Evolutionary conservation across 768 basidiomycete species (phyloP).

Genomic region (Termitomyces titanicus): DNA sequence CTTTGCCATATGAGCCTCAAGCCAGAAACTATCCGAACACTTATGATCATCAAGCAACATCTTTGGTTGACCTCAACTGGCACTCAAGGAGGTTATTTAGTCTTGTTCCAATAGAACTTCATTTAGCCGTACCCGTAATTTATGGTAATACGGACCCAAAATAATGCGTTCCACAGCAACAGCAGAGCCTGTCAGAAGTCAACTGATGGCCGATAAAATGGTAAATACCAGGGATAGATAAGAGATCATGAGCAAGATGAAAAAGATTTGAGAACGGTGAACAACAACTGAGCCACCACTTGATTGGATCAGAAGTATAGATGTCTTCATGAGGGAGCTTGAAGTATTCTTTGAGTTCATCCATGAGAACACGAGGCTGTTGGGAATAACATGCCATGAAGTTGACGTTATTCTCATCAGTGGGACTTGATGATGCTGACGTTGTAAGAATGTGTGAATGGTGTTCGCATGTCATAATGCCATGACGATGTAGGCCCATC

Average conservation of each 20-base stretch:
- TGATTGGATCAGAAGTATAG: constrained; percentile 22
- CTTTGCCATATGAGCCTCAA: too few relatives aligned
- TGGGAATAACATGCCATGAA: background rate
- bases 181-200: constrained; percentile 16
- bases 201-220: background rate
- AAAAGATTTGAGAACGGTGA: constrained; percentile 18
- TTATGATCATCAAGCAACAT: too few relatives aligned
- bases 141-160: too few relatives aligned
- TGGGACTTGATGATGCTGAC: constrained; percentile 18
- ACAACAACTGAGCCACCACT: background rate
- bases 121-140: constrained; percentile 19
- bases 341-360: constrained; percentile 23
- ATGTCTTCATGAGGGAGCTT: constrained; percentile 23
- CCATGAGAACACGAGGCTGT: background rate
- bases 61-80: too few relatives aligned
- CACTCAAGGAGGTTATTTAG: constrained; percentile 4
- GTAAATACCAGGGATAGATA: constrained; percentile 19
- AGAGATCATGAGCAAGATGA: constrained; percentile 15
- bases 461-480: too few relatives aligned
- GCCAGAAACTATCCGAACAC: too few relatives aligned
- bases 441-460: too few relatives aligned
- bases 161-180: constrained; percentile 20
- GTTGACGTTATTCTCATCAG: background rate
- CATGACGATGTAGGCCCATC: too few relatives aligned
- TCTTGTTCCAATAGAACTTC: constrained; percentile 13